Evolutionary conservation across 208 protist genomes (phyloP), one percentile per base, ranked within the genome.

Genomic region (Porcisia deanei): DNA sequence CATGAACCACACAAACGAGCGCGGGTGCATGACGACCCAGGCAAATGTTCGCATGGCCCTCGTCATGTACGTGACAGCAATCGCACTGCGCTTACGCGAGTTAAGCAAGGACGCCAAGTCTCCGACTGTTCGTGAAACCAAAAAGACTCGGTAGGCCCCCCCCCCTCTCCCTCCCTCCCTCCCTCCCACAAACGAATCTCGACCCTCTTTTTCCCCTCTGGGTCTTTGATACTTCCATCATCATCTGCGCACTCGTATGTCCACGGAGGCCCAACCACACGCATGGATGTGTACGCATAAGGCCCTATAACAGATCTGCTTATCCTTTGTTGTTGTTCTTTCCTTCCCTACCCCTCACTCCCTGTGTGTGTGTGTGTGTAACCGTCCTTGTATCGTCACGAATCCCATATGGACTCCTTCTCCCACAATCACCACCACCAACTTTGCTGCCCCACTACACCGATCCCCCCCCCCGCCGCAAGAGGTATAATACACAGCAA

Each of bases 21-120:
- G 61, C 20, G 85, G 85, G 30, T 90, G 86, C 77, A 75, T 78
- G 54, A 75, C 85, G 22, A 68, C 83, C 63, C 83, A 83, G 69
- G 86, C 86, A 14, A 90, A 87, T 53, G 74, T 80, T 43, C 79
- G 82, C 59, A 87, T 90, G 86, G 80, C 80, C 52, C n/a, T 88
- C 14, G 61, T 72, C 58, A 77, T 90, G 77, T 87, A 85, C 72
- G 55, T 88, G 3, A 71, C 73, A 30, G 76, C 73, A 45, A 20
- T 88, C 63, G 74, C 76, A 25, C 71, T 87, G 61, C 75, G 77
- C 37, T 72, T 81, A 41, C 59, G 77, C 39, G 80, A 79, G 25
- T 61, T 91, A 59, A 20, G 30, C n/a, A 37, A 71, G 58, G 59
- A 75, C 54, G n/a, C 18, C 9, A 61, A 20, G 47, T 57, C 20